Base-by-base conservation (phyloP, 495 filamentous ascomycete genomes). In the Annulohypoxylon maeteangense region DNA sequence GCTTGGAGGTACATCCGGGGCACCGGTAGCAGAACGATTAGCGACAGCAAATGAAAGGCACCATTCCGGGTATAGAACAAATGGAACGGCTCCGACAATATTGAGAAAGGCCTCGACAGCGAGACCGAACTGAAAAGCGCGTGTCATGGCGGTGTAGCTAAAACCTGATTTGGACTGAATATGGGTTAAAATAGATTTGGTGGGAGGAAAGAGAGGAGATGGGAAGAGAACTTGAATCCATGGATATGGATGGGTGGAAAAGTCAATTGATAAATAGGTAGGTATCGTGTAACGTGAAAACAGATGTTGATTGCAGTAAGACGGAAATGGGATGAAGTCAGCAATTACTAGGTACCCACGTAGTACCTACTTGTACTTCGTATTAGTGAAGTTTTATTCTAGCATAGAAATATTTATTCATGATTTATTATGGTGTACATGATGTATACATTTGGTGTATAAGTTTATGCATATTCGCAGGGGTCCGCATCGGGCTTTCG, bases 21-120 rank as follows among this genome's bases (percentile, higher is more conserved):
- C 14, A 12, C 47, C 56, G 12, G 45, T 32, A 18, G 51, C 18
- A 7, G 45, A 23, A 36, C 48, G 11, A 32, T 34, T 31, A 36
- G 57, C 22, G n/a, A 71, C 31, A 10, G 63, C 68, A 27, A 67
- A 71, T 6, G 68, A 71, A 8, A 71, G 53, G 44, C 68, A 71
- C 62, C 62, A 71, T 38, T 67, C 63, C 0, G 68, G 68, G 38
- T 67, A 63, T 12, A 71, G 44, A 36, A 71, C 23, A 31, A 71
- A 71, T 0, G 68, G 51, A 8, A 50, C 11, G 8, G 68, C 62
- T 0, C 68, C 68, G 34, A 57, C 36, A 31, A 71, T 31, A 53
- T 71, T 71, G 22, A 71, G 63, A 22, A 59, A 7, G n/a, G 63
- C 62, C 44, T 71, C 68, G 22, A 63, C 59, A 44, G 36, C 58